Conservation (phyloP, 108 stramenopile genomes). For the Mayamaea pseudoterrestris region DNA sequence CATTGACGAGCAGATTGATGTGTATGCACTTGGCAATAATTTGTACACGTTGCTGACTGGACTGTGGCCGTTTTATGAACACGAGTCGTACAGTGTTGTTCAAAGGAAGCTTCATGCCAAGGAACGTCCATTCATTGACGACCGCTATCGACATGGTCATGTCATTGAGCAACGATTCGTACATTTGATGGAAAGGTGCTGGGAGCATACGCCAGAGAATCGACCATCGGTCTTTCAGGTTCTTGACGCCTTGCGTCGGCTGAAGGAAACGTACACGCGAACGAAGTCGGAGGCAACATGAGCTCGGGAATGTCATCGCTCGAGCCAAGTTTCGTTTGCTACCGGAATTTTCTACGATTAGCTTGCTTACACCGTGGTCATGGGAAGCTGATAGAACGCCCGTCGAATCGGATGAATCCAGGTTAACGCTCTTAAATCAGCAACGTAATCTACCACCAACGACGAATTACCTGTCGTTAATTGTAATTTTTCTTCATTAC, state of each 20-base stretch:
- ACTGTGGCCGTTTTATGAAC: slow-evolving; percentile 42
- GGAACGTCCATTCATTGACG: slow-evolving; percentile 27
- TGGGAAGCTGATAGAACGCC: too few relatives aligned
- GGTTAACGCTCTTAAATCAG: too few relatives aligned
- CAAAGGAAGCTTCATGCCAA: slow-evolving; percentile 6
- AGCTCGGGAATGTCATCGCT: too few relatives aligned
- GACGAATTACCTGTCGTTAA: too few relatives aligned
- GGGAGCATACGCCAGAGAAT: slow-evolving; percentile 43
- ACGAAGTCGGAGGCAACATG: too few relatives aligned
- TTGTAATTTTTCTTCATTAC: too few relatives aligned
- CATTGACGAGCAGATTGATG: slow-evolving; percentile 59
- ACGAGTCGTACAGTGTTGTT: background rate
- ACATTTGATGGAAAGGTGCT: slow-evolving; percentile 62
- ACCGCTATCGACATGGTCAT: slow-evolving; percentile 47
- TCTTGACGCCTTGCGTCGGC: slow-evolving; percentile 33
- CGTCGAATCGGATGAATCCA: too few relatives aligned
- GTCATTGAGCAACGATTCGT: slow-evolving; percentile 49
- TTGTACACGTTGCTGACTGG: slow-evolving; percentile 52
- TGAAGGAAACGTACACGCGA: slow-evolving; percentile 1
- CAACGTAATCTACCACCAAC: too few relatives aligned
- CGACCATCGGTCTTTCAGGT: slow-evolving; percentile 56
- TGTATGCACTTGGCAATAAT: slow-evolving; percentile 59
- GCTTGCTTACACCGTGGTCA: too few relatives aligned
- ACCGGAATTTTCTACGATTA: too few relatives aligned
- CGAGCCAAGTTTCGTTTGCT: too few relatives aligned